These are phyloP conservation scores for Boletellus sp. DNA, from an alignment of 1,284 basidiomycete genomes.

Conservation along the genomic window DNA sequence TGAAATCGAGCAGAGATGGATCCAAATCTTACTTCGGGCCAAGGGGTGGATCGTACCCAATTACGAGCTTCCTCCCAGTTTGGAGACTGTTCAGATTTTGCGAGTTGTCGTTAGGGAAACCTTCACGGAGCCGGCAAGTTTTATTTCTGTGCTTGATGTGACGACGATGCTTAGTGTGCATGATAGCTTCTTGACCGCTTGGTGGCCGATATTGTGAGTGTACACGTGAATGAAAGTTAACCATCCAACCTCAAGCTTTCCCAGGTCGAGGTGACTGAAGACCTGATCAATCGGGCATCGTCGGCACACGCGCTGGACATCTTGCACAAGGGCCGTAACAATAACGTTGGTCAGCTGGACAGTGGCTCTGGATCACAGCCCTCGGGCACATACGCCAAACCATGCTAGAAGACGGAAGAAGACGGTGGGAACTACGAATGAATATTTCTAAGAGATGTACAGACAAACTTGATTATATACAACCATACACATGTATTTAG, in stretches of 20 bases:
- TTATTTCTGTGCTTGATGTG: background rate
- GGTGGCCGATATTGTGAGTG: slow-evolving; percentile 56
- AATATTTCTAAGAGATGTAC: background rate
- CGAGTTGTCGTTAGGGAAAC: slow-evolving; percentile 85
- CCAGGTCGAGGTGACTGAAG: slow-evolving; percentile 60
- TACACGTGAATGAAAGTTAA: background rate
- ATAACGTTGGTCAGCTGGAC: slow-evolving; percentile 40
- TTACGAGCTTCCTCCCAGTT: slow-evolving; percentile 74
- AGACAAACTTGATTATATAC: background rate
- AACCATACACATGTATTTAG: background rate
- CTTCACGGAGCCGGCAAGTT: slow-evolving; percentile 52
- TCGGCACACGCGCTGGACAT: slow-evolving; percentile 50
- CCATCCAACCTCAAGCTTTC: background rate
- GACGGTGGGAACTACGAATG: slow-evolving; percentile 2
- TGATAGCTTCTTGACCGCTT: slow-evolving; percentile 61
- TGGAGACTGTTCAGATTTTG: slow-evolving; percentile 73
- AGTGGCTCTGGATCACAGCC: slow-evolving; percentile 43
- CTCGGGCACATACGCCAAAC: slow-evolving; percentile 64
- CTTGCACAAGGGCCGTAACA: slow-evolving; percentile 33
- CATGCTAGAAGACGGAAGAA: slow-evolving; percentile 44
- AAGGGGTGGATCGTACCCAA: slow-evolving; percentile 90
- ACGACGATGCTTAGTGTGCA: slow-evolving; percentile 2
- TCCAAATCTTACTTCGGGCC: slow-evolving; percentile 75
- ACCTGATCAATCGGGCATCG: slow-evolving; percentile 43
- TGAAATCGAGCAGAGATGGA: slow-evolving; percentile 82